Percentiles rank a stretch among this genome's conserved stretches.
phyloP scores from a whole-genome alignment of 2,329 filamentous ascomycete genomes.

The Thelonectria blattea region DNA sequence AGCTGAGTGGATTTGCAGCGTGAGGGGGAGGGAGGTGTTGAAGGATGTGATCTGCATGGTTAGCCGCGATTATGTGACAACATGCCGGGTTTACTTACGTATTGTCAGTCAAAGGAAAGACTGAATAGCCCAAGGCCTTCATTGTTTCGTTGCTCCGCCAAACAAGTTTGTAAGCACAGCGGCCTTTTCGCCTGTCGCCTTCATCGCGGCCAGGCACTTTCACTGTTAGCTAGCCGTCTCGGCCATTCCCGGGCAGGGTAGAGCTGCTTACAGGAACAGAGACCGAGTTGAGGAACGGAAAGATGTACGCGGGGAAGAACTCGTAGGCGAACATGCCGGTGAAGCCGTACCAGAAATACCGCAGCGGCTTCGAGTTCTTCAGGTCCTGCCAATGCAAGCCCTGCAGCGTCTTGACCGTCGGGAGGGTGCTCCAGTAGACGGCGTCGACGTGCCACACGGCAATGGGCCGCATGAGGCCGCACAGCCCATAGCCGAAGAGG shows the following conservation, averaged over 20 bases:
- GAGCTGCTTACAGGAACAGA: slow-evolving; percentile 50
- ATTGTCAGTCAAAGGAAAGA: slow-evolving; percentile 62
- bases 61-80: not conserved
- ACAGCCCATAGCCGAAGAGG: slow-evolving; percentile 61
- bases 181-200: slow-evolving; percentile 54
- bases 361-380: slow-evolving; percentile 56
- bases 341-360: slow-evolving; percentile 59
- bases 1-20: slow-evolving; percentile 54
- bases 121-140: slow-evolving; percentile 58
- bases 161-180: slow-evolving; percentile 54
- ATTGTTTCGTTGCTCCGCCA: slow-evolving; percentile 57
- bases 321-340: slow-evolving; percentile 57
- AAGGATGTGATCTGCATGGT: slow-evolving; percentile 57
- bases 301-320: slow-evolving; percentile 61
- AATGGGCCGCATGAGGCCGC: slow-evolving; percentile 59
- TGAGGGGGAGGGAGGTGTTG: slow-evolving; percentile 58
- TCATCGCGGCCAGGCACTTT: slow-evolving; percentile 57
- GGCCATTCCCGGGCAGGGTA: accelerated
- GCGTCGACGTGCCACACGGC: slow-evolving; percentile 62
- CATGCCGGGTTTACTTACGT: slow-evolving; percentile 44
- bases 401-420: slow-evolving; percentile 60
- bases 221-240: not conserved
- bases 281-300: slow-evolving; percentile 60
- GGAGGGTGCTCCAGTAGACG: slow-evolving; percentile 62
- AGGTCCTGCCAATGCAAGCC: slow-evolving; percentile 60